phyloP scores from a whole-genome alignment of 495 filamentous ascomycete species.

The Penicillium waksmanii region DNA sequence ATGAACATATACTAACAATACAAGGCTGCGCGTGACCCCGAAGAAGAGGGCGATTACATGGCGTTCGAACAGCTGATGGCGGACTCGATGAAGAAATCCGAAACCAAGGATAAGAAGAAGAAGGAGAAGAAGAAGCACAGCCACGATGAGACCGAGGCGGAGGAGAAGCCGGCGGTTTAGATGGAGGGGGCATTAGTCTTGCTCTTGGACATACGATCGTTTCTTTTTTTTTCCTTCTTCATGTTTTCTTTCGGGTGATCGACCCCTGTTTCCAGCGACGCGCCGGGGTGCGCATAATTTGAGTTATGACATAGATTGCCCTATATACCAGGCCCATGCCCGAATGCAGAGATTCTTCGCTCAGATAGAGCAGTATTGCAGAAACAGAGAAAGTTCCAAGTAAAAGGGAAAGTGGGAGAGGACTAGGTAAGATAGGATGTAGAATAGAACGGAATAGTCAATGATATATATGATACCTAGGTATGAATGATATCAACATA shows the following conservation, averaged over 20 bases:
- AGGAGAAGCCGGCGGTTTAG: slow-evolving; percentile 21
- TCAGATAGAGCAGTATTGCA: neutral
- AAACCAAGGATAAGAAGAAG: slow-evolving; percentile 77
- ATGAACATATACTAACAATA: neutral
- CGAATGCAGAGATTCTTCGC: slow-evolving; percentile 4
- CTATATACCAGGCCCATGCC: slow-evolving; percentile 19
- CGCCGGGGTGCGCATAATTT: slow-evolving; percentile 10
- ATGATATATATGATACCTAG: no score
- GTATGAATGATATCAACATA: neutral
- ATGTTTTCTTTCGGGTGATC: neutral
- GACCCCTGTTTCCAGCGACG: slow-evolving; percentile 16
- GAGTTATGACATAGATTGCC: slow-evolving; percentile 29
- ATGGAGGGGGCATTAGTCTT: neutral
- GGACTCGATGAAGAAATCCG: slow-evolving; percentile 85
- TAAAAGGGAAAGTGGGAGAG: no score
- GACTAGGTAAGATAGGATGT: no score
- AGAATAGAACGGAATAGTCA: no score
- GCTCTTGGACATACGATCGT: slow-evolving; percentile 19
- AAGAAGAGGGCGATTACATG: slow-evolving; percentile 98
- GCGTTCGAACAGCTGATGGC: slow-evolving; percentile 98
- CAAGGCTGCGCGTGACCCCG: slow-evolving; percentile 86
- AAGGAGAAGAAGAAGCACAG: slow-evolving; percentile 63
- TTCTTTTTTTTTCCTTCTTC: slow-evolving; percentile 1
- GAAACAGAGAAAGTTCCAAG: no score
- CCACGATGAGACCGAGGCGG: slow-evolving; percentile 18